phyloP scores from a whole-genome alignment of 768 basidiomycete species.

The Mrakia blollopis region DNA sequence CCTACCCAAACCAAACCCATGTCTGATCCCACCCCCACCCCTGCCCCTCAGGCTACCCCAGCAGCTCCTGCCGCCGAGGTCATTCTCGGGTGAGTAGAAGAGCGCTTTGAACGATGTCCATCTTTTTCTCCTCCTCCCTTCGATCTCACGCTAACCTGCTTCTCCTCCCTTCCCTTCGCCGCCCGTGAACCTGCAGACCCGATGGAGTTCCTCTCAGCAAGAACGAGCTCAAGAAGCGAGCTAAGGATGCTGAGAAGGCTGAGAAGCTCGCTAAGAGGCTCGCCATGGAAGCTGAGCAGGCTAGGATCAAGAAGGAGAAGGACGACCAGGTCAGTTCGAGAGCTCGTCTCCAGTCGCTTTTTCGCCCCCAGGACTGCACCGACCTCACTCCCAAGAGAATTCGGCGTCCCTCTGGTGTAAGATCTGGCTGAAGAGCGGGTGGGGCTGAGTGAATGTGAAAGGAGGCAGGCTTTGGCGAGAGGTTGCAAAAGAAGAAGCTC shows the following conservation, averaged over 20 bases:
- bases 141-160: conserved; percentile 1
- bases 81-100: conserved; percentile 24
- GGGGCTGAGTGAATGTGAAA: too few relatives aligned
- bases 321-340: conserved; percentile 27
- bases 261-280: conserved; percentile 26
- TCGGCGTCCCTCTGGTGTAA: too few relatives aligned
- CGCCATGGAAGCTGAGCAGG: conserved; percentile 30
- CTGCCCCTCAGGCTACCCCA: background rate
- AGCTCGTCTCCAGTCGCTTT: background rate
- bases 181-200: background rate
- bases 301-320: conserved; percentile 28
- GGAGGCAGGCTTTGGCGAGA: background rate
- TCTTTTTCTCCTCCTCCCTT: background rate
- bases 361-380: background rate
- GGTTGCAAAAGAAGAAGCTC: background rate
- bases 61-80: conserved; percentile 19
- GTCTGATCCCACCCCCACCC: conserved; percentile 24
- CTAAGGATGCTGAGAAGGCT: conserved; percentile 73
- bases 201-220: conserved; percentile 60
- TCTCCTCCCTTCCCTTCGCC: background rate
- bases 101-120: background rate
- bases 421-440: too few relatives aligned
- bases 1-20: conserved; percentile 3
- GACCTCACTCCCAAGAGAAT: too few relatives aligned
- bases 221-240: conserved; percentile 82